Percentiles rank a stretch among this genome's conserved stretches.
These are phyloP conservation scores for Hebeloma cylindrosporum DNA, from an alignment of 768 basidiomycete species.

Conservation along the genomic window DNA sequence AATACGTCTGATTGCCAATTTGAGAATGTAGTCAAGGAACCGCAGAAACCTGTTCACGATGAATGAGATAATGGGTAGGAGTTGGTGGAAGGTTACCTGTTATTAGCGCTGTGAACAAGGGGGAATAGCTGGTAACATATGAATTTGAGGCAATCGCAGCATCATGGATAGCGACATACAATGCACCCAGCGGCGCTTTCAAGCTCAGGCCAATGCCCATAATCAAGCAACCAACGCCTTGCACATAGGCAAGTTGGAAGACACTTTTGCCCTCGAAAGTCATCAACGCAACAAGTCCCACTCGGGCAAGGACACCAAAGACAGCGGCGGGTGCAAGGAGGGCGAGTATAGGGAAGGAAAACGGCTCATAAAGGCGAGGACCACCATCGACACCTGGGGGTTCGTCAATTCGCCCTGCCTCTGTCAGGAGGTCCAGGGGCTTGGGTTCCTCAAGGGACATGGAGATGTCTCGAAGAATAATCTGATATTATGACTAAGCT, in stretches of 20 bases:
- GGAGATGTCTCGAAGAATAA: not conserved
- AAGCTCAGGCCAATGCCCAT: conserved; percentile 82
- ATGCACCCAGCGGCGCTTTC: conserved; percentile 69
- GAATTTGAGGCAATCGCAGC: conserved; percentile 1
- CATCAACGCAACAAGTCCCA: conserved; percentile 75
- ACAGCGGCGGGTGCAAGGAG: conserved; percentile 82
- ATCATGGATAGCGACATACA: conserved; percentile 49
- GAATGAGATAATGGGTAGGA: not conserved
- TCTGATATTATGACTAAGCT: conserved; percentile 1
- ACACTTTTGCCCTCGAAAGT: conserved; percentile 74
- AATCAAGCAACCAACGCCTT: conserved; percentile 84
- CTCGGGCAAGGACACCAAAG: conserved; percentile 78
- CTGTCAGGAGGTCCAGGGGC: conserved; percentile 2
- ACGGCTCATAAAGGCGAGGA: conserved; percentile 42
- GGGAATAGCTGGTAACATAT: conserved; percentile 66
- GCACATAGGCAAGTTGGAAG: conserved; percentile 82
- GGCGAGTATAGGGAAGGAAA: conserved; percentile 62
- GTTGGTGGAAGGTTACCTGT: conserved; percentile 54
- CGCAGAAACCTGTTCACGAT: conserved; percentile 81
- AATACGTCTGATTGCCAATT: conserved; percentile 93
- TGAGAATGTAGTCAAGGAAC: conserved; percentile 95
- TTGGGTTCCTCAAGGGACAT: not conserved
- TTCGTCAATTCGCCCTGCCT: conserved; percentile 36
- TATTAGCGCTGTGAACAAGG: conserved; percentile 83
- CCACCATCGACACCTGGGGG: conserved; percentile 32